Evolutionary conservation across 2,329 filamentous ascomycete genomes (phyloP).

Genomic region (Penicillium sp.): DNA sequence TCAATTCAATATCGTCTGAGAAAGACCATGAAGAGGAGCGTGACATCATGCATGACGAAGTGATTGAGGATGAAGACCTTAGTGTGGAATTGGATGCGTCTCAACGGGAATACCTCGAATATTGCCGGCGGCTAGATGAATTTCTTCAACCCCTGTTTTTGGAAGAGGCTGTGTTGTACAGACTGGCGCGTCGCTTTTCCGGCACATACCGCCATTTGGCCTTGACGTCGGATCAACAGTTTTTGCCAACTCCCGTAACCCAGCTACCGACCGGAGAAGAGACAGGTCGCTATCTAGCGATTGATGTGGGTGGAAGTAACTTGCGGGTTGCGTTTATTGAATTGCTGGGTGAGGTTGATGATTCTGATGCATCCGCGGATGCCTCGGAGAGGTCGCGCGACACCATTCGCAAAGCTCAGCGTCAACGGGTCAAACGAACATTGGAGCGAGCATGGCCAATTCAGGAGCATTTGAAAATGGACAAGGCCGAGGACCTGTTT

Average conservation of each 20-base stretch:
- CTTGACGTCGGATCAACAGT: constrained; percentile 47
- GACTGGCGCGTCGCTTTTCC: constrained; percentile 48
- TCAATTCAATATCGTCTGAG: constrained; percentile 23
- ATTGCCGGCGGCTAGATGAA: constrained; percentile 38
- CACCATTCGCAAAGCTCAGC: constrained; percentile 47
- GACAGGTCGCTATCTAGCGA: constrained; percentile 55
- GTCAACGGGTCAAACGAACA: constrained; percentile 48
- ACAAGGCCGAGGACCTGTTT: constrained; percentile 73
- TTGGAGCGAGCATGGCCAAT: constrained; percentile 56
- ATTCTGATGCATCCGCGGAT: constrained; percentile 34
- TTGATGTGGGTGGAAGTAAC: constrained; percentile 59
- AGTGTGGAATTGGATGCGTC: constrained; percentile 29
- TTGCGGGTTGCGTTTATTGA: constrained; percentile 58
- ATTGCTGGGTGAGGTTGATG: constrained; percentile 45
- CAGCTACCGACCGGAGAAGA: constrained; percentile 52
- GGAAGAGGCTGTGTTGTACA: constrained; percentile 45
- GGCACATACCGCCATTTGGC: constrained; percentile 46
- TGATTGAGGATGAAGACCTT: constrained; percentile 33
- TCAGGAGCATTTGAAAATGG: constrained; percentile 56
- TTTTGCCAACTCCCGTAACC: constrained; percentile 49
- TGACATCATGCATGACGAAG: constrained; percentile 29
- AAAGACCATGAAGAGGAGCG: constrained; percentile 30
- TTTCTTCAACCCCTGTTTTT: constrained; percentile 44
- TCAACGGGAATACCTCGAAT: constrained; percentile 29
- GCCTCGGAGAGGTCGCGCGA: constrained; percentile 42